These are phyloP conservation scores for Przewalskia tangutica DNA, from an alignment of 257 asterid genomes.

Conservation along the genomic window DNA sequence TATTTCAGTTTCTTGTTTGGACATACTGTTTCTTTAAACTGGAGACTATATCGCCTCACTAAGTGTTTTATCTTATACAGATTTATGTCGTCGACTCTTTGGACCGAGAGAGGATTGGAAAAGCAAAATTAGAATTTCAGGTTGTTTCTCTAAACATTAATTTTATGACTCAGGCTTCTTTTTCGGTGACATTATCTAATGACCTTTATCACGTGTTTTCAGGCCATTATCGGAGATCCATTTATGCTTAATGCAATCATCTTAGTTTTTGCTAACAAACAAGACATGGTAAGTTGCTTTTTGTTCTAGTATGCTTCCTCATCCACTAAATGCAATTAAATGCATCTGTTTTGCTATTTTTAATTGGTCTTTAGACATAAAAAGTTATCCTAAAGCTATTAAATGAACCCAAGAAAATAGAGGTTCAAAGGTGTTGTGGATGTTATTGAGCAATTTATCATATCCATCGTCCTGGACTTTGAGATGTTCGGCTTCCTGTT, in stretches of 20 bases:
- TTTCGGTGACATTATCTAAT: background rate
- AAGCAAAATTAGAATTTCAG: slow-evolving; percentile 89
- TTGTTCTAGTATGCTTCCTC: background rate
- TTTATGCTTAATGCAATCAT: slow-evolving; percentile 92
- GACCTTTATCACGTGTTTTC: slow-evolving; percentile 17
- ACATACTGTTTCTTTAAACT: background rate
- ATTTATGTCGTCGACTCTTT: slow-evolving; percentile 94
- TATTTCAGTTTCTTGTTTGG: background rate
- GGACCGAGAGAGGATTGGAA: slow-evolving; percentile 81
- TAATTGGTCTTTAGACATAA: background rate
- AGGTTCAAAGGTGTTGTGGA: background rate
- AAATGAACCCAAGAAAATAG: background rate
- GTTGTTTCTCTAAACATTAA: slow-evolving; percentile 25
- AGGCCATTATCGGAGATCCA: slow-evolving; percentile 88
- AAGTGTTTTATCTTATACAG: slow-evolving; percentile 24
- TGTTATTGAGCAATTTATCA: background rate
- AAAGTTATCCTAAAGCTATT: background rate
- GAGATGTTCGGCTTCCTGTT: background rate
- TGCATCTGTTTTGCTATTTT: background rate
- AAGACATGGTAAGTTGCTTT: slow-evolving; percentile 69
- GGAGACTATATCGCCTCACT: background rate
- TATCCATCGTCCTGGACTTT: background rate
- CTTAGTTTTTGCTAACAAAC: slow-evolving; percentile 94
- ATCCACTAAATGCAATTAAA: background rate
- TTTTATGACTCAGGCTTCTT: slow-evolving; percentile 14